These are phyloP conservation scores for Corynascus novoguineensis DNA, from an alignment of 495 filamentous ascomycete genomes.

Conservation along the genomic window DNA sequence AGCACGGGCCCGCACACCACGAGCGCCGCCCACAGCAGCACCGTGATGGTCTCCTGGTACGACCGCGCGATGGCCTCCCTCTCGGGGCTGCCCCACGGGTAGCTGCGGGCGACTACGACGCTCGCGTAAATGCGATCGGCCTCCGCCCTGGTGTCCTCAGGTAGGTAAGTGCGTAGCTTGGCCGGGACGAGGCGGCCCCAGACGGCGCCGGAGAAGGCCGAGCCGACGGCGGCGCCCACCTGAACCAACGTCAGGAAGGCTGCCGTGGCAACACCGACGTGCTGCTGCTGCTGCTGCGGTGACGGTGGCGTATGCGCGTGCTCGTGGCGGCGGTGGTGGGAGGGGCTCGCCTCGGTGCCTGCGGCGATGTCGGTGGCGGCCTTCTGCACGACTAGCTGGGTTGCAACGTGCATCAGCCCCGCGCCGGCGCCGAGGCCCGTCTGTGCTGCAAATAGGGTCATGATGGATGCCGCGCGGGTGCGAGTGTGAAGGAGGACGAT, in stretches of 20 bases:
- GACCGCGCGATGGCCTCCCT: conserved; percentile 49
- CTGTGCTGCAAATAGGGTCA: conserved; percentile 60
- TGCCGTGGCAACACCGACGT: conserved; percentile 59
- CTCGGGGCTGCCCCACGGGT: conserved; percentile 42
- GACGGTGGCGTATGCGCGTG: no score
- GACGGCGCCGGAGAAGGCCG: conserved; percentile 55
- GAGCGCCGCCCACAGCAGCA: conserved; percentile 46
- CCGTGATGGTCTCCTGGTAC: conserved; percentile 50
- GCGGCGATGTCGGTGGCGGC: conserved; percentile 1
- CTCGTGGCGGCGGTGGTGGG: no score
- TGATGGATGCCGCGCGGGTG: conserved; percentile 42
- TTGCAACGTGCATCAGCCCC: conserved; percentile 49
- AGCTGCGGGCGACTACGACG: conserved; percentile 47
- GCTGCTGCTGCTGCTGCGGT: no score
- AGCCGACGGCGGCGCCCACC: conserved; percentile 59
- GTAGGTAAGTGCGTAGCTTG: conserved; percentile 49
- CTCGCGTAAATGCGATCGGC: conserved; percentile 47
- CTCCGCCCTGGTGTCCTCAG: conserved; percentile 42
- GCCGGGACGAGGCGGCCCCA: conserved; percentile 54
- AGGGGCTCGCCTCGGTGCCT: not conserved
- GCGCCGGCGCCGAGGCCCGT: conserved; percentile 65
- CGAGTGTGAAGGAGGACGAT: conserved; percentile 65
- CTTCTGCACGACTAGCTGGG: conserved; percentile 58
- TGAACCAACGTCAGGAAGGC: conserved; percentile 50
- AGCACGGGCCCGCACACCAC: conserved; percentile 40